phyloP scores from a whole-genome alignment of 2,329 filamentous ascomycete genomes.

The Colletotrichum destructivum region DNA sequence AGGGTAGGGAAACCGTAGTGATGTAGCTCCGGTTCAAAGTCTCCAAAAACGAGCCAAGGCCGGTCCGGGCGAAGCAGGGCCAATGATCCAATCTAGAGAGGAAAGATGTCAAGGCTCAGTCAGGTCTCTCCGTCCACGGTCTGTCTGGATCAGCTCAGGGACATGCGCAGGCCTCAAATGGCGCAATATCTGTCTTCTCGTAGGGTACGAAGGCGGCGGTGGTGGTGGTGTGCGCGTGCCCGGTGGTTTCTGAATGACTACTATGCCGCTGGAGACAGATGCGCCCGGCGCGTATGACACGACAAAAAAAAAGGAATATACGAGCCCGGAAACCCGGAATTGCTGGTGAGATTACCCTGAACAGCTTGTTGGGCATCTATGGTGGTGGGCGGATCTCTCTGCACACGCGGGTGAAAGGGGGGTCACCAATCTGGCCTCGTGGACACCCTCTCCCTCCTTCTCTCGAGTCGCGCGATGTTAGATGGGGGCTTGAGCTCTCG shows the following conservation, averaged over 20 bases:
- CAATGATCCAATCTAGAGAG: neutral
- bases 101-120: neutral
- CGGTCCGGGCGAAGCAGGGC: neutral
- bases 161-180: conserved; percentile 15
- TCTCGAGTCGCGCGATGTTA: conserved; percentile 6
- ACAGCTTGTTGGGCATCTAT: neutral
- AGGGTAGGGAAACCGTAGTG: conserved; percentile 5
- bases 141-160: conserved; percentile 5
- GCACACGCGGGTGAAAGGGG: neutral
- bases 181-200: conserved; percentile 16
- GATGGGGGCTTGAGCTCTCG: conserved; percentile 8
- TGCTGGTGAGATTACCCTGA: neutral
- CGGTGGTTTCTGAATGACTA: neutral
- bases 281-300: conserved; percentile 1
- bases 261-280: conserved; percentile 19
- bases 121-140: neutral
- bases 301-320: neutral
- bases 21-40: conserved; percentile 1
- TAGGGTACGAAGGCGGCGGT: conserved; percentile 10
- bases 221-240: conserved; percentile 13
- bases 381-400: neutral
- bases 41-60: conserved; percentile 14
- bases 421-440: neutral
- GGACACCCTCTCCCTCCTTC: neutral
- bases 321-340: neutral